Percentiles rank a stretch among this genome's conserved stretches.
These are phyloP conservation scores for Stylosanthes scabra DNA, from an alignment of 331 rosid species.

Conservation along the genomic window DNA sequence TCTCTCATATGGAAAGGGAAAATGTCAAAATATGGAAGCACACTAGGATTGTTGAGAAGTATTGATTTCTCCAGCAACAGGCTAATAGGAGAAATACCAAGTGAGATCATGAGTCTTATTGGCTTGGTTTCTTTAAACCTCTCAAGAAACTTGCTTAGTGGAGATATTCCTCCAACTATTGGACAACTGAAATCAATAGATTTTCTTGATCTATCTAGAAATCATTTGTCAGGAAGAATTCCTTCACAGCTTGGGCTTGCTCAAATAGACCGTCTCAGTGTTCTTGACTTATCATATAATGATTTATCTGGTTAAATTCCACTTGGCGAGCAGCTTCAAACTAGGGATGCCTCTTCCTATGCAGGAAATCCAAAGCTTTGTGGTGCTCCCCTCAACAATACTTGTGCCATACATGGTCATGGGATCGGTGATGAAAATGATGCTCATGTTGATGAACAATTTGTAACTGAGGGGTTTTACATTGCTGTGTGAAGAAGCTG, in stretches of 20 bases:
- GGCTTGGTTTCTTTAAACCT: slow-evolving; percentile 13
- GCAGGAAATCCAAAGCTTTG: slow-evolving; percentile 20
- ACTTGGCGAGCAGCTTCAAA: not conserved
- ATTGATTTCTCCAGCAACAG: slow-evolving; percentile 38
- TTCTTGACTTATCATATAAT: slow-evolving; percentile 12
- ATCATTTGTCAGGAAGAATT: slow-evolving; percentile 1
- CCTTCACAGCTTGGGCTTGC: slow-evolving; percentile 1
- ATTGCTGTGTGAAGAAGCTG: too few relatives aligned
- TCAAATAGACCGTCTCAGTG: not conserved
- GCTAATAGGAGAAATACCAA: not conserved
- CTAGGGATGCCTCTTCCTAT: not conserved
- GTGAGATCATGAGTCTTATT: not conserved
- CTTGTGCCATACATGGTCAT: not conserved
- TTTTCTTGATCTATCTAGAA: slow-evolving; percentile 25
- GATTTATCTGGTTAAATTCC: not conserved
- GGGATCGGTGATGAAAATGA: not conserved
- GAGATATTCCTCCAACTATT: not conserved
- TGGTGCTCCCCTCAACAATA: not conserved
- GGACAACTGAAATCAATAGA: slow-evolving; percentile 1
- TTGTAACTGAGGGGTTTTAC: not conserved
- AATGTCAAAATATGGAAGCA: not conserved
- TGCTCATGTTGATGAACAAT: not conserved
- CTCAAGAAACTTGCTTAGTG: slow-evolving; percentile 14
- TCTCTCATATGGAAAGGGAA: slow-evolving; percentile 41
- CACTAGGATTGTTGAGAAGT: slow-evolving; percentile 4